Conservation (phyloP, 2,329 filamentous ascomycete species). For the Alternaria panax region DNA sequence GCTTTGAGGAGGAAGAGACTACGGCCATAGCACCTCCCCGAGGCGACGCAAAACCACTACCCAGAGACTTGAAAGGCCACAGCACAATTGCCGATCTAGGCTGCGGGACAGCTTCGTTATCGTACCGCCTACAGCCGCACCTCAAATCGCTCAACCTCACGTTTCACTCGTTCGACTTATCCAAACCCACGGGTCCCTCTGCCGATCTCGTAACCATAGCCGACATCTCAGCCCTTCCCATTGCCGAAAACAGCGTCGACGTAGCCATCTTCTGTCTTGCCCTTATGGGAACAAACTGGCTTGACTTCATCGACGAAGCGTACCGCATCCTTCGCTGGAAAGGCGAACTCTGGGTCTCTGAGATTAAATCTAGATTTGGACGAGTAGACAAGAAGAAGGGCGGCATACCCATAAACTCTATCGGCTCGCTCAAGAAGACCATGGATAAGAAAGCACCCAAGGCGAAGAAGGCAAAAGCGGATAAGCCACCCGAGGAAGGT, state of each 20-base stretch:
- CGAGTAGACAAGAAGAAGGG: constrained; percentile 61
- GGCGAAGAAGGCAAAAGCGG: constrained; percentile 53
- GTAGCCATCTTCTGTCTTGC: constrained; percentile 94
- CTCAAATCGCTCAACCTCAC: constrained; percentile 73
- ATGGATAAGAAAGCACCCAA: constrained; percentile 31
- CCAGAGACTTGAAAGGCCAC: constrained; percentile 70
- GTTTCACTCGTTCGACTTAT: constrained; percentile 86
- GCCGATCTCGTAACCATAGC: constrained; percentile 81
- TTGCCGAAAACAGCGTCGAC: constrained; percentile 78
- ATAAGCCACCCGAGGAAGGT: constrained; percentile 58
- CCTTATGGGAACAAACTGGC: constrained; percentile 99
- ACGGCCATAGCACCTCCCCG: constrained; percentile 16
- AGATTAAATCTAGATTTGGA: constrained; percentile 93
- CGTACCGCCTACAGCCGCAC: constrained; percentile 70
- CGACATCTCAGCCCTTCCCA: constrained; percentile 84
- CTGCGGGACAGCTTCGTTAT: constrained; percentile 88
- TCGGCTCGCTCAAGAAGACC: constrained; percentile 59
- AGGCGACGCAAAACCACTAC: constrained; percentile 62
- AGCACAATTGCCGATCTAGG: constrained; percentile 90
- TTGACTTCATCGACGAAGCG: constrained; percentile 94
- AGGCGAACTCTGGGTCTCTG: constrained; percentile 94
- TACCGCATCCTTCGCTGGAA: constrained; percentile 91
- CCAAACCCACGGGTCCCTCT: constrained; percentile 75
- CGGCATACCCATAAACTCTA: constrained; percentile 66
- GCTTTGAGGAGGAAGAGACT: constrained; percentile 14